A percentile compares a stretch with the other conserved stretches of the same genome.
These are phyloP conservation scores for Boletus reticulatus DNA, from an alignment of 768 basidiomycete species.

Conservation along the genomic window DNA sequence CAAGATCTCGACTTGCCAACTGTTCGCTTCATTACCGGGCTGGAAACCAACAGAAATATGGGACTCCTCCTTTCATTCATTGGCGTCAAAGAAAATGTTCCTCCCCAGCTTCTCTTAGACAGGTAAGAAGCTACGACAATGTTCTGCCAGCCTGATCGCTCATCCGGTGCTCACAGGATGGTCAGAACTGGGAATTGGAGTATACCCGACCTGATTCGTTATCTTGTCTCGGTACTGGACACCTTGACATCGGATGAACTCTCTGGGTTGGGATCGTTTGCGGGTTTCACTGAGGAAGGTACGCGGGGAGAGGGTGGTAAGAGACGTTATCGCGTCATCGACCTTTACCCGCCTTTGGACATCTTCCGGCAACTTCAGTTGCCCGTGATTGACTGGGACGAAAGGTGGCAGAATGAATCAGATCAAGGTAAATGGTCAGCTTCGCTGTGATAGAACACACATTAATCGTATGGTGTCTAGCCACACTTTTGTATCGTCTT, in stretches of 20 bases:
- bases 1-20: not conserved
- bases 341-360: slow-evolving; percentile 81
- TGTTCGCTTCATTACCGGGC: not conserved
- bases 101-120: not conserved
- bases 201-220: not conserved
- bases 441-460: too few species aligned
- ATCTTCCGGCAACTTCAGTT: slow-evolving; percentile 64
- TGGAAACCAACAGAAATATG: slow-evolving; percentile 36
- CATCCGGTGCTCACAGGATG: not conserved
- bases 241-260: not conserved
- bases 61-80: not conserved
- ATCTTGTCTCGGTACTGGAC: not conserved
- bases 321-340: slow-evolving; percentile 51
- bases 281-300: slow-evolving; percentile 12
- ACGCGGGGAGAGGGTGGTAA: slow-evolving; percentile 22
- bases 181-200: too few species aligned
- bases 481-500: slow-evolving; percentile 70
- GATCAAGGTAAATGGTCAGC: slow-evolving; percentile 63
- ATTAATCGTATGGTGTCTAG: slow-evolving; percentile 24
- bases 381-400: slow-evolving; percentile 83
- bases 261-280: not conserved
- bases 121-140: not conserved
- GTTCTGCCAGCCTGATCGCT: not conserved
- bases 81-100: not conserved
- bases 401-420: slow-evolving; percentile 62